phyloP scores from a whole-genome alignment of 2,329 filamentous ascomycete species.

The Colletotrichum liaoningense region DNA sequence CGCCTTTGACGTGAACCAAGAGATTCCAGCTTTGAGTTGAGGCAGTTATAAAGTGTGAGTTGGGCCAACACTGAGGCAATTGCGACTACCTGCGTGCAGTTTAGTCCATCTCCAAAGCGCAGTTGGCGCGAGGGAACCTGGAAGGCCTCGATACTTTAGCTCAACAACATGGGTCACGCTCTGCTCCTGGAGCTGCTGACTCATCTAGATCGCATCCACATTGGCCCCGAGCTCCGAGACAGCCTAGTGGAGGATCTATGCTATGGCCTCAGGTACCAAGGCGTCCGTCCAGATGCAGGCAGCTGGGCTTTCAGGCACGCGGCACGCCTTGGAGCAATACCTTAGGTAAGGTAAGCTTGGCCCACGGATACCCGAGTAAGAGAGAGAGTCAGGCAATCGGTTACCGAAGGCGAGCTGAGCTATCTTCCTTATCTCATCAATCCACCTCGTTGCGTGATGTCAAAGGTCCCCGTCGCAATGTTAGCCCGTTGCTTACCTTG shows the following conservation, averaged over 20 bases:
- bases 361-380: background rate
- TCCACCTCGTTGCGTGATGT: background rate
- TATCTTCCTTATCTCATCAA: background rate
- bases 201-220: background rate
- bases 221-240: constrained; percentile 20
- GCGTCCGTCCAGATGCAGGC: background rate
- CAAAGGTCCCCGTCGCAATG: background rate
- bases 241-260: background rate
- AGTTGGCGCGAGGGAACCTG: background rate
- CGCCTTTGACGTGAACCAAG: background rate
- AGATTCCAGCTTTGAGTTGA: background rate
- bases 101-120: background rate
- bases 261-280: constrained; percentile 27
- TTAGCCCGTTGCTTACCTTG: background rate
- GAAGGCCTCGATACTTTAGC: background rate
- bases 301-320: constrained; percentile 18
- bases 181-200: constrained; percentile 9
- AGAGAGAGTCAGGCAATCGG: background rate
- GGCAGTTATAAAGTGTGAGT: background rate
- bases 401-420: background rate
- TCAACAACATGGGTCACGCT: background rate
- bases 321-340: constrained; percentile 4
- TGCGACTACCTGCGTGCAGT: background rate
- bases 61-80: background rate
- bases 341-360: background rate